Evolutionary conservation across 441 rosid species (phyloP).

Genomic region (Erysimum pusillum): DNA sequence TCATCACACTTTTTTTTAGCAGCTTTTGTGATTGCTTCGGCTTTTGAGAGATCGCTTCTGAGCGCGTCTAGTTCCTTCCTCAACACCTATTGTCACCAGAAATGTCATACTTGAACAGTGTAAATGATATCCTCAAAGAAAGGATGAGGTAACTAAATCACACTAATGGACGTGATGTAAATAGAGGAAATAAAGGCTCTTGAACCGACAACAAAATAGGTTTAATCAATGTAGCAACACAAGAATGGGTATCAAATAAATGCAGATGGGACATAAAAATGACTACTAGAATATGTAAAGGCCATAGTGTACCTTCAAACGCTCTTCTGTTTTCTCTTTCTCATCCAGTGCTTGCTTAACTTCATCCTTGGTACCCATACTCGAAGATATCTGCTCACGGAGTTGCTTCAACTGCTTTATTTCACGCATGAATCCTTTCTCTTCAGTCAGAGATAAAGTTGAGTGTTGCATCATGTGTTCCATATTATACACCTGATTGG

Average conservation of each 20-base stretch:
- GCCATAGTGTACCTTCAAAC: conserved; percentile 64
- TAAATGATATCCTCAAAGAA: conserved; percentile 34
- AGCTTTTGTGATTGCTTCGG: conserved; percentile 64
- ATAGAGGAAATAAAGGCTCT: conserved; percentile 26
- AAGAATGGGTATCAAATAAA: conserved; percentile 27
- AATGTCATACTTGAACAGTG: conserved; percentile 22
- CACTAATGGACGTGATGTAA: not conserved
- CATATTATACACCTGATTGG: conserved; percentile 70
- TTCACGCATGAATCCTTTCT: conserved; percentile 75
- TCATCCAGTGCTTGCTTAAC: conserved; percentile 68
- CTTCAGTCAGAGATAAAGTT: conserved; percentile 79
- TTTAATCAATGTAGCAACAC: conserved; percentile 14
- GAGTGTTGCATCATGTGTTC: conserved; percentile 81
- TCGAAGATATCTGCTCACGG: conserved; percentile 65
- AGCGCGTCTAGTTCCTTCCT: conserved; percentile 75
- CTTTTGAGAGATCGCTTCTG: conserved; percentile 63
- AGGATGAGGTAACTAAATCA: not conserved
- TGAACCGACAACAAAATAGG: conserved; percentile 24
- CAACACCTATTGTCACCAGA: conserved; percentile 56
- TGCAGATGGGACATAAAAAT: conserved; percentile 22
- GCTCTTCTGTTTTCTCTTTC: conserved; percentile 72
- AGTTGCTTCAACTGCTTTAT: conserved; percentile 72
- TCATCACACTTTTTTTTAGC: conserved; percentile 62
- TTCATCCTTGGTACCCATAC: conserved; percentile 67
- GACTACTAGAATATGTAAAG: conserved; percentile 15